Percentiles rank a stretch among this genome's conserved stretches.
Conservation (phyloP, 2,329 filamentous ascomycete species). For the Sordariomycetes sp. region DNA sequence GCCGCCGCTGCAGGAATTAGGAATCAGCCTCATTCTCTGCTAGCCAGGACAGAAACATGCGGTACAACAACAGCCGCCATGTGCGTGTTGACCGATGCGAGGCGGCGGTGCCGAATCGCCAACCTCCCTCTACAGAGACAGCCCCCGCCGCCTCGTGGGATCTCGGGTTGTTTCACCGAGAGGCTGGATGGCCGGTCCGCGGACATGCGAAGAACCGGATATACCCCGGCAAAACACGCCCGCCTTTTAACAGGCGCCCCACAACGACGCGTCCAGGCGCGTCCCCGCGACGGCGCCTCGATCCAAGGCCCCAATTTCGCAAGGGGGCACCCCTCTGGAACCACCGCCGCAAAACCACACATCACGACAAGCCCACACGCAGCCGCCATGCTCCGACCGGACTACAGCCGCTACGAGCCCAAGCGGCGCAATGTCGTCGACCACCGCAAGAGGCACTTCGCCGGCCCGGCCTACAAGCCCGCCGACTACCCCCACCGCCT, state of each 20-base stretch:
- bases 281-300: background rate
- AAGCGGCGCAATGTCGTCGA: constrained; percentile 71
- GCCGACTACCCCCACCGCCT: constrained; percentile 72
- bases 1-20: background rate
- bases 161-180: too few species aligned
- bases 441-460: constrained; percentile 78
- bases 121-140: too few species aligned
- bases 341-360: background rate
- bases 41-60: background rate
- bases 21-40: background rate
- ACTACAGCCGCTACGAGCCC: constrained; percentile 40
- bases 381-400: constrained; percentile 32
- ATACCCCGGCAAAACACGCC: background rate
- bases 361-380: background rate
- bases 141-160: too few species aligned
- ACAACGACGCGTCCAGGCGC: background rate
- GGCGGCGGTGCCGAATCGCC: too few species aligned
- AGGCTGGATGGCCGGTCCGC: background rate
- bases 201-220: background rate
- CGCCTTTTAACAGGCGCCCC: background rate
- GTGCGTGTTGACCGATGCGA: too few species aligned
- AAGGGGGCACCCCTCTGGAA: background rate
- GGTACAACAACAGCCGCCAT: too few species aligned
- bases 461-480: constrained; percentile 61
- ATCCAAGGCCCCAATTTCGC: background rate